Percentiles rank a stretch among this genome's conserved stretches.
Conservation (phyloP, 768 basidiomycete genomes). For the Filobasidium wieringae region DNA sequence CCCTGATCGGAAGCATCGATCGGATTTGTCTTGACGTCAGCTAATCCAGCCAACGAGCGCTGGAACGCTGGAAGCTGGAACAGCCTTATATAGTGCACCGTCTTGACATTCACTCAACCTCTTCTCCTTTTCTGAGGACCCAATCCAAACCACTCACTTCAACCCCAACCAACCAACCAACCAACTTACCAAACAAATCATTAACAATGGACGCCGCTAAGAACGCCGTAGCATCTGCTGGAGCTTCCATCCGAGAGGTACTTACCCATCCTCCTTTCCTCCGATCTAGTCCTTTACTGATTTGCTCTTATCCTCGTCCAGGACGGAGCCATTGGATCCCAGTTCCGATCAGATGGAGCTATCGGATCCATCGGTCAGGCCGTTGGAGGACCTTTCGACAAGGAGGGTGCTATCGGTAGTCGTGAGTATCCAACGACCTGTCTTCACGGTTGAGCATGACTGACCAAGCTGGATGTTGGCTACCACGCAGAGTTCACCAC, state of each 20-base stretch:
- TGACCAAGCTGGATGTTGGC: background rate
- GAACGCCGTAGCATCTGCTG: background rate
- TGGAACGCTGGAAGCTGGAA: no score
- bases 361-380: background rate
- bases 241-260: background rate
- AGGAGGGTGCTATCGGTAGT: background rate
- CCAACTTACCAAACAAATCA: background rate
- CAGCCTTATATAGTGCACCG: background rate
- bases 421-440: background rate
- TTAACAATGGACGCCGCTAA: background rate
- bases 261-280: background rate
- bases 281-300: background rate
- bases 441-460: background rate
- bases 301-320: background rate
- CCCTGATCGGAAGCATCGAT: background rate
- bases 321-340: background rate
- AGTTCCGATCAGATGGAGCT: background rate
- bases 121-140: background rate
- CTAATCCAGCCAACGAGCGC: background rate
- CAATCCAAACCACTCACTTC: no score
- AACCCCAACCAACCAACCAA: background rate
- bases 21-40: background rate
- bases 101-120: background rate
- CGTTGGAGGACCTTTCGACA: background rate
- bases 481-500: background rate